Percentiles rank a stretch among this genome's conserved stretches.
These are phyloP conservation scores for Striga asiatica DNA, from an alignment of 257 asterid species.

Conservation along the genomic window DNA sequence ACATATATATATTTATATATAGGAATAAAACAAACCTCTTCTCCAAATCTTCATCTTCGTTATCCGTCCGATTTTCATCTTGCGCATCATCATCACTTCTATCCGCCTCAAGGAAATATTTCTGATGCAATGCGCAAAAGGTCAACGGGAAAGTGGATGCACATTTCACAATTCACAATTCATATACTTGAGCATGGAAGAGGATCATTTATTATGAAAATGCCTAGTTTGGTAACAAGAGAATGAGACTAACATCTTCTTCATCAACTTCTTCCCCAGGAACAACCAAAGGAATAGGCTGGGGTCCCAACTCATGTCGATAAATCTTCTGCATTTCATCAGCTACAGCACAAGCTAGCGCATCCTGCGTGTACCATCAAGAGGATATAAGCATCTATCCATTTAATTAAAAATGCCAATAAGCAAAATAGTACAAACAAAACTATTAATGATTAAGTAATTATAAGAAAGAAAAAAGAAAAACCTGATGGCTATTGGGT, in stretches of 20 bases:
- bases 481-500: slow-evolving; percentile 80
- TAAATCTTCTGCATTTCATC: slow-evolving; percentile 93
- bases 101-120: slow-evolving; percentile 79
- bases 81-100: slow-evolving; percentile 42
- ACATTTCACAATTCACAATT: background rate
- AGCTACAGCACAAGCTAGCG: slow-evolving; percentile 89
- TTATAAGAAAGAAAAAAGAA: background rate
- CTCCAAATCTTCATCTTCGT: slow-evolving; percentile 40
- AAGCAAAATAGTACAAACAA: background rate
- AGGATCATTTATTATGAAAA: slow-evolving; percentile 7
- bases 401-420: background rate
- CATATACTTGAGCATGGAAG: no score
- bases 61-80: slow-evolving; percentile 31
- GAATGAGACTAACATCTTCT: slow-evolving; percentile 45
- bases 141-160: background rate
- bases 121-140: slow-evolving; percentile 29
- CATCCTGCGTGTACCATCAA: slow-evolving; percentile 46
- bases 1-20: background rate
- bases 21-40: slow-evolving; percentile 40
- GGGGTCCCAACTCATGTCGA: slow-evolving; percentile 68
- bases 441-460: background rate
- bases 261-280: slow-evolving; percentile 66
- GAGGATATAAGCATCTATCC: slow-evolving; percentile 8
- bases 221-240: slow-evolving; percentile 4
- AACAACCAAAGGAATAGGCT: slow-evolving; percentile 67